Evolutionary conservation across 2,329 filamentous ascomycete genomes (phyloP).

Genomic region (Venturia oleaginea): DNA sequence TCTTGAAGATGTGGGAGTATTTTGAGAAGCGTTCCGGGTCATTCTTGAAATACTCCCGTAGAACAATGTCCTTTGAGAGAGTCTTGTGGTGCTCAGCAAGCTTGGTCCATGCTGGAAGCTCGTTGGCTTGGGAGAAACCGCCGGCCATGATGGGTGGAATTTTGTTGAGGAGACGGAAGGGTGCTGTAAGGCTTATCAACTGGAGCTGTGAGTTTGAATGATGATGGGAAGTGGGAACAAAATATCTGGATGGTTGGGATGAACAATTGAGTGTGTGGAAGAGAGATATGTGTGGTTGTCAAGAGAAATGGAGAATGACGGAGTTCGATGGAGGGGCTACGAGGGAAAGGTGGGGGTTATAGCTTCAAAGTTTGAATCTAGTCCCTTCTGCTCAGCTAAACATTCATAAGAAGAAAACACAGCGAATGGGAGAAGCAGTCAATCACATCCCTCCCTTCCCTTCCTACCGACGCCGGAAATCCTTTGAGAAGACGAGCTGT

Average conservation of each 20-base stretch:
- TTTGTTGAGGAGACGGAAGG: neutral
- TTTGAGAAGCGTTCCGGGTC: conserved; percentile 84
- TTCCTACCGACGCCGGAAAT: neutral
- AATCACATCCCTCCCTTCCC: neutral
- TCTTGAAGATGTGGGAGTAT: conserved; percentile 78
- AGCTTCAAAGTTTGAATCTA: neutral
- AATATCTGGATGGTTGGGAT: neutral
- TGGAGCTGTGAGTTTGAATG: neutral
- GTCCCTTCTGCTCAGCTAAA: neutral
- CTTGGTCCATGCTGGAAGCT: conserved; percentile 77
- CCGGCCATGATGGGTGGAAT: neutral
- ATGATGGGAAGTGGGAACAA: neutral
- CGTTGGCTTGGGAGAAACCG: conserved; percentile 72
- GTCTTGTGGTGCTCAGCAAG: conserved; percentile 85
- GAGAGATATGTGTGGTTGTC: neutral
- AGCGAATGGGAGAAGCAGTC: neutral
- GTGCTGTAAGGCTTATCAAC: neutral
- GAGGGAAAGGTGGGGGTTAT: neutral
- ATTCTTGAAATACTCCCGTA: conserved; percentile 86
- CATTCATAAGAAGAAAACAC: neutral
- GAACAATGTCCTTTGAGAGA: conserved; percentile 78
- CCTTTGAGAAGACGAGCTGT: neutral
- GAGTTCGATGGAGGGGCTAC: neutral
- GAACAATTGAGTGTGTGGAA: neutral
- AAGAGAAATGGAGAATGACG: neutral